Conservation (phyloP, 176 grass and related monocot genomes). For the Tuctoria greenei region DNA sequence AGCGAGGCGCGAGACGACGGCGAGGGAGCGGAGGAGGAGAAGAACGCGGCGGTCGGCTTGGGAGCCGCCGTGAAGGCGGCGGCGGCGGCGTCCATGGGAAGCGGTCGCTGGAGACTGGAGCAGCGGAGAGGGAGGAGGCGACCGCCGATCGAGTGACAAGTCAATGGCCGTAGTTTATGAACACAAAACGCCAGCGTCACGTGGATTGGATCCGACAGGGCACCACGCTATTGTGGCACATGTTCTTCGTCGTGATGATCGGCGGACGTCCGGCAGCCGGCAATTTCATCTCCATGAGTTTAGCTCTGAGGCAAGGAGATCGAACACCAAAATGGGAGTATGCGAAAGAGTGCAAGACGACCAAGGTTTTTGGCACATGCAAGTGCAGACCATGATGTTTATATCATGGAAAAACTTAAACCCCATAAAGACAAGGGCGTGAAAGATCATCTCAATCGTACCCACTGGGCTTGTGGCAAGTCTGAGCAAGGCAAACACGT, state of each 20-base stretch:
- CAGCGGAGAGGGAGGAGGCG: background rate
- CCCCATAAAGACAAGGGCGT: background rate
- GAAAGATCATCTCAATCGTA: background rate
- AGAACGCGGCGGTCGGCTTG: constrained; percentile 10
- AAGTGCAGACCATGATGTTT: background rate
- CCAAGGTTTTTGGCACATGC: background rate
- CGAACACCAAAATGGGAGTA: background rate
- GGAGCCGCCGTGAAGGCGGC: constrained; percentile 12
- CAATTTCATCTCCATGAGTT: background rate
- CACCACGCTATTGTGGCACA: background rate
- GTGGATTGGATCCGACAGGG: background rate
- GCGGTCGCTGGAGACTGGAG: constrained; percentile 7
- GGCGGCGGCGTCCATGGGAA: constrained; percentile 40
- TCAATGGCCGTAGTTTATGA: constrained; percentile 25
- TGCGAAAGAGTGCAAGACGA: background rate
- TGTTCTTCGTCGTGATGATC: background rate
- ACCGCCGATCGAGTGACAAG: background rate
- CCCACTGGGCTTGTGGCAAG: background rate
- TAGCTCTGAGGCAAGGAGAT: background rate
- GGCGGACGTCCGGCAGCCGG: background rate
- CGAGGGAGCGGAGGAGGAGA: constrained; percentile 3
- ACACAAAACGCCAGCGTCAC: background rate
- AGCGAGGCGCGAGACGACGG: background rate
- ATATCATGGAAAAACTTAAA: background rate
- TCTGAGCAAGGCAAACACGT: background rate